These are phyloP conservation scores for Erodium maritimum DNA, from an alignment of 345 rosid genomes.

Conservation along the genomic window DNA sequence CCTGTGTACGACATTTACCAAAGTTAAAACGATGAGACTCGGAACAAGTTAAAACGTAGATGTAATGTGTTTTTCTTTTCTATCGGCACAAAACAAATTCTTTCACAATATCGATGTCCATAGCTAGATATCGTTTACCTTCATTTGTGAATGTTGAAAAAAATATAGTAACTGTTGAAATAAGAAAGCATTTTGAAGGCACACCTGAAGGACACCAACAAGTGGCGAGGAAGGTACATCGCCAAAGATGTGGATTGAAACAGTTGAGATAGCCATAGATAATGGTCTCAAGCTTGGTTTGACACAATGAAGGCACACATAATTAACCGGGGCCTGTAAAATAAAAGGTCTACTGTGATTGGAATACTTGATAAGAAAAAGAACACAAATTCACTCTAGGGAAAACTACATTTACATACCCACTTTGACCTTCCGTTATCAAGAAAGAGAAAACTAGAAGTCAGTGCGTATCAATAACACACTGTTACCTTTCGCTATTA, in stretches of 20 bases:
- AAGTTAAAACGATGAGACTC: constrained; percentile 3
- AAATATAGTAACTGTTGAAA: too few species aligned
- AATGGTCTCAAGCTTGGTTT: constrained; percentile 82
- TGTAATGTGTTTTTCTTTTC: background rate
- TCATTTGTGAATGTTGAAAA: too few species aligned
- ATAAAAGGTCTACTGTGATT: constrained; percentile 1
- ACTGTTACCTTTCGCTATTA: too few species aligned
- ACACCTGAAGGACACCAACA: constrained; percentile 84
- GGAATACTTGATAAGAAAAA: background rate
- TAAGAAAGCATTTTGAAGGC: constrained; percentile 2
- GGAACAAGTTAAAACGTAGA: background rate
- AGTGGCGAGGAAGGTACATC: constrained; percentile 99
- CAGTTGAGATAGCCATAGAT: constrained; percentile 91
- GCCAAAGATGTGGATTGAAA: constrained; percentile 83
- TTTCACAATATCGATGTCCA: too few species aligned
- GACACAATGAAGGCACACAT: constrained; percentile 79
- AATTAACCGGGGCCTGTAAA: constrained; percentile 90
- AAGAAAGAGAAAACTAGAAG: too few species aligned
- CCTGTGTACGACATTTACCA: constrained; percentile 25
- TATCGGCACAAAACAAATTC: background rate
- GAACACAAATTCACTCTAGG: too few species aligned
- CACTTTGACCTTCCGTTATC: too few species aligned
- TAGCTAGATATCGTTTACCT: too few species aligned
- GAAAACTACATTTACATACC: too few species aligned
- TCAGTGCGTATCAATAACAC: too few species aligned